phyloP scores from a whole-genome alignment of 2,329 filamentous ascomycete genomes.

The Talaromyces piceae region DNA sequence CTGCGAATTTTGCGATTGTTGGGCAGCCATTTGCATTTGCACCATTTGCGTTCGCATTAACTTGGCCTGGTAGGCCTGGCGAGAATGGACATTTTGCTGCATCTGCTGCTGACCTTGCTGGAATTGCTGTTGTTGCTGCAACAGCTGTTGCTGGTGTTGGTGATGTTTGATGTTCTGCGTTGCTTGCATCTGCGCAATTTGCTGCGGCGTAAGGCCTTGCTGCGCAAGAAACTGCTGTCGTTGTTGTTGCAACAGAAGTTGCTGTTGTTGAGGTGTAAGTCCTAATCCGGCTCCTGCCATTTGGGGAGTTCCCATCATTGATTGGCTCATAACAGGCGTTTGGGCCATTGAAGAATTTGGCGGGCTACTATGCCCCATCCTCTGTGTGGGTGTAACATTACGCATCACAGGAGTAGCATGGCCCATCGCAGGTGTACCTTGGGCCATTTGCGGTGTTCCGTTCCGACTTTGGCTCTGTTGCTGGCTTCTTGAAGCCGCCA shows the following conservation, averaged over 20 bases:
- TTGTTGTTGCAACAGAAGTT: slow-evolving; percentile 27
- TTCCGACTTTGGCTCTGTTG: slow-evolving; percentile 41
- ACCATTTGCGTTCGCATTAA: slow-evolving; percentile 15
- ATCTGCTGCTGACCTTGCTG: slow-evolving; percentile 24
- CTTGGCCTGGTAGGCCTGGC: slow-evolving; percentile 16
- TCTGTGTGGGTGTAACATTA: slow-evolving; percentile 40
- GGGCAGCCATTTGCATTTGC: slow-evolving; percentile 24
- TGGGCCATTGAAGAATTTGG: slow-evolving; percentile 34
- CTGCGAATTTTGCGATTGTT: slow-evolving; percentile 16
- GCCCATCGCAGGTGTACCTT: slow-evolving; percentile 39
- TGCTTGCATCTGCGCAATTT: slow-evolving; percentile 36
- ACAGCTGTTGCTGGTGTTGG: slow-evolving; percentile 23
- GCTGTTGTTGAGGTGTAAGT: slow-evolving; percentile 34
- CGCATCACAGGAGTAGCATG: slow-evolving; percentile 43
- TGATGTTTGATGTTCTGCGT: slow-evolving; percentile 42
- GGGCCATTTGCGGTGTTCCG: slow-evolving; percentile 42
- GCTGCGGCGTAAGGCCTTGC: slow-evolving; percentile 34
- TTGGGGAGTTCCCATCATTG: slow-evolving; percentile 34
- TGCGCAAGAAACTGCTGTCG: slow-evolving; percentile 33
- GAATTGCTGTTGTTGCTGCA: slow-evolving; percentile 25
- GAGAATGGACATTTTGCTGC: slow-evolving; percentile 14
- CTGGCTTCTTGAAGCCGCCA: slow-evolving; percentile 39
- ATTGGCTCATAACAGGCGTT: slow-evolving; percentile 40
- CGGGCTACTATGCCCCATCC: slow-evolving; percentile 41
- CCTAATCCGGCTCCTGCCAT: slow-evolving; percentile 27